Percentiles rank a stretch among this genome's conserved stretches.
These are phyloP conservation scores for Geosiphon pyriformis DNA, from an alignment of 192 early-diverging fungal species.

Conservation along the genomic window DNA sequence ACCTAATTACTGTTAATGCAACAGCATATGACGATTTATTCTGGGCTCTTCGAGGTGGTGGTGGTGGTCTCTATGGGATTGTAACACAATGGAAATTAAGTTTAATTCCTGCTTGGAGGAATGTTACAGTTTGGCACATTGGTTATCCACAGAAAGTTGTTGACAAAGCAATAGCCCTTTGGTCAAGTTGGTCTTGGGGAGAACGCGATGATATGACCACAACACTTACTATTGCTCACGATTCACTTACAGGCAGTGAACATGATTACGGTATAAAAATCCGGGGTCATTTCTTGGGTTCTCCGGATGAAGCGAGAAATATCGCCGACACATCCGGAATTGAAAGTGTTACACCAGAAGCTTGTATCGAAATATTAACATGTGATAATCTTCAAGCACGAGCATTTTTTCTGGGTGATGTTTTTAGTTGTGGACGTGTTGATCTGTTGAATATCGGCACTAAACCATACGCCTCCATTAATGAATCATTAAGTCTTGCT, in stretches of 20 bases:
- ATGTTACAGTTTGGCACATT: not conserved
- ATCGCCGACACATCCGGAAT: not conserved
- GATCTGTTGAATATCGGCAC: not conserved
- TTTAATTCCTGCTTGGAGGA: conserved; percentile 7
- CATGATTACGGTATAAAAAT: not conserved
- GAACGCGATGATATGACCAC: not conserved
- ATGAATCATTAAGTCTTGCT: not conserved
- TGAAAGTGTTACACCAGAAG: not conserved
- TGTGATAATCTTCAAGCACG: not conserved
- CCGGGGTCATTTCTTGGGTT: not conserved
- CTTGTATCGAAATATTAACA: not conserved
- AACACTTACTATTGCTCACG: not conserved
- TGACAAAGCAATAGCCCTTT: conserved; percentile 1
- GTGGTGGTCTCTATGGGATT: conserved; percentile 30
- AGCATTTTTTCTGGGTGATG: not conserved
- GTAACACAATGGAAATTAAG: conserved; percentile 29
- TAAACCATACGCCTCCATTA: not conserved
- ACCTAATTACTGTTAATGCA: conserved; percentile 32
- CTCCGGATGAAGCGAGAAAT: not conserved
- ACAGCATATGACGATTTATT: conserved; percentile 46
- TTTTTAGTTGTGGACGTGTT: not conserved
- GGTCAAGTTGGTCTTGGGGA: not conserved
- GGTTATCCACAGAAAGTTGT: not conserved
- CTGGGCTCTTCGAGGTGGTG: conserved; percentile 56
- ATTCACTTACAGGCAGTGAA: not conserved